Evolutionary conservation across 2,329 filamentous ascomycete genomes (phyloP).

Genomic region (Hypomyces rosellus): DNA sequence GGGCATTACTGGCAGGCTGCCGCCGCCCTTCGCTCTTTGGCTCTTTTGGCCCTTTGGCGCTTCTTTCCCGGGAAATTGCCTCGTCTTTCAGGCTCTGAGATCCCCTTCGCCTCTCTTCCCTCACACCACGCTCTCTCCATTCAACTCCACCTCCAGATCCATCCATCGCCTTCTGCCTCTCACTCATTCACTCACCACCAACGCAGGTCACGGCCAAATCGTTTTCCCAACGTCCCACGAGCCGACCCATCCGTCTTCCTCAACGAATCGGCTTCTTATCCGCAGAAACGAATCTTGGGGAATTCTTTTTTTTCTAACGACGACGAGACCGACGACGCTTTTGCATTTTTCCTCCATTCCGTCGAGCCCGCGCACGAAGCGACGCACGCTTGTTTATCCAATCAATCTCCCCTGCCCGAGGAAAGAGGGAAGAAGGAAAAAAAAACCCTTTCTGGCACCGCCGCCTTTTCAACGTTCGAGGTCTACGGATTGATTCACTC

Average conservation of each 20-base stretch:
- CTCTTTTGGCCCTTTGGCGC: slow-evolving; percentile 5
- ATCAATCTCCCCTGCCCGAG: slow-evolving; percentile 1
- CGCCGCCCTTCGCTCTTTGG: background rate
- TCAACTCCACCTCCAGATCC: slow-evolving; percentile 13
- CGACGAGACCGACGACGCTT: slow-evolving; percentile 2
- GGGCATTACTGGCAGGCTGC: no score
- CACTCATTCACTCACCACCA: background rate
- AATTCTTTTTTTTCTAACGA: no score
- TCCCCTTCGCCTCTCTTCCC: slow-evolving; percentile 13
- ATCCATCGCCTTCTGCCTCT: background rate
- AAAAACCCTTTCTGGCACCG: slow-evolving; percentile 4
- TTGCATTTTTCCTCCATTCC: background rate
- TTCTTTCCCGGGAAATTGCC: slow-evolving; percentile 20
- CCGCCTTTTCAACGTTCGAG: slow-evolving; percentile 3
- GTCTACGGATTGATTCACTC: background rate
- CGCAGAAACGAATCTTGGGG: no score
- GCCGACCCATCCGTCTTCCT: background rate
- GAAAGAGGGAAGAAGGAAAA: background rate
- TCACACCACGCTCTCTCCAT: slow-evolving; percentile 1
- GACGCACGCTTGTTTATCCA: no score
- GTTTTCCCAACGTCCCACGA: no score
- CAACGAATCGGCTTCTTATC: background rate
- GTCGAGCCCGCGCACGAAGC: no score
- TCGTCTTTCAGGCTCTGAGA: slow-evolving; percentile 25
- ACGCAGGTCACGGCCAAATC: background rate